Evolutionary conservation across 148 eudicot genomes (phyloP).

Genomic region (Heliosperma pusillum): DNA sequence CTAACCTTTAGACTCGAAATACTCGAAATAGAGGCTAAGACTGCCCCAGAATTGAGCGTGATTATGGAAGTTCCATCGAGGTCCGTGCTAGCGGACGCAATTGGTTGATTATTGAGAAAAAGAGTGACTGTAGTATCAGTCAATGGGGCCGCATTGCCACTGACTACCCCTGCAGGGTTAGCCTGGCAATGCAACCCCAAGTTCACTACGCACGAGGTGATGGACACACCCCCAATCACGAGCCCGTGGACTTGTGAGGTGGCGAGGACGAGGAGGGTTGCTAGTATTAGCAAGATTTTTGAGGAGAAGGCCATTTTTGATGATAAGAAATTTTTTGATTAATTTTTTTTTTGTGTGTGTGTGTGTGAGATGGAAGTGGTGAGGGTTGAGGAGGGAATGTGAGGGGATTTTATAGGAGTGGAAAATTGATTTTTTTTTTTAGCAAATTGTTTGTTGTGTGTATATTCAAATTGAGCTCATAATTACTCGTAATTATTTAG

Average conservation of each 20-base stretch:
- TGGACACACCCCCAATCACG: background rate
- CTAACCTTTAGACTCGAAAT: background rate
- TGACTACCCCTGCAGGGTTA: background rate
- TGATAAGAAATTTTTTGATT: background rate
- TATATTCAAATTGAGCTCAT: background rate
- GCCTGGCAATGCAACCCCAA: slow-evolving; percentile 3
- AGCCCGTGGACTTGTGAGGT: background rate
- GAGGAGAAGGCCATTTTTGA: background rate
- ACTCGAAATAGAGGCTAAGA: background rate
- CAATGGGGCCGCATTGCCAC: background rate
- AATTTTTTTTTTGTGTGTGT: background rate
- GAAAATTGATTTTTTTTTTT: background rate
- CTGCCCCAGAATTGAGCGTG: background rate
- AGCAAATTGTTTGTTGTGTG: background rate
- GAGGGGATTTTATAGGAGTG: background rate
- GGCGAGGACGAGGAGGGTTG: slow-evolving; percentile 3
- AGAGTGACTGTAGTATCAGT: background rate
- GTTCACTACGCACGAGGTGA: background rate
- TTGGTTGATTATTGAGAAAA: background rate
- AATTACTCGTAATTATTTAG: no score
- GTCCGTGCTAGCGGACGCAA: slow-evolving; percentile 1
- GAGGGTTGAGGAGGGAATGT: background rate
- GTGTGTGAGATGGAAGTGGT: background rate
- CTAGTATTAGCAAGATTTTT: background rate
- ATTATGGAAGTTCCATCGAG: background rate